Conservation (phyloP, 2,329 filamentous ascomycete species). For the Albifimbria verrucaria region DNA sequence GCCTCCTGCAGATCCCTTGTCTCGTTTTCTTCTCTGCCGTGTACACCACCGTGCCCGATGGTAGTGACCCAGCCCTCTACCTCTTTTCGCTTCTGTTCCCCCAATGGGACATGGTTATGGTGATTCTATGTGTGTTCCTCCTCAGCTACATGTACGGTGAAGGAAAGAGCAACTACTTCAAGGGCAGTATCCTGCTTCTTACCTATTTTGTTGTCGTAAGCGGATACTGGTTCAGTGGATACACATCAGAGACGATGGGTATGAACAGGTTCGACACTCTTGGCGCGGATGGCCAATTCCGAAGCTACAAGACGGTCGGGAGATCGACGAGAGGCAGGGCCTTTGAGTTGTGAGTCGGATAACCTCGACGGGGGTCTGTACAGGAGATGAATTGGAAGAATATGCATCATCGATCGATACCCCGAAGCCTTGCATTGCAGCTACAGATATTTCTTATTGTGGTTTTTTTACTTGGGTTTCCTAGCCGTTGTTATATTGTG, state of each 20-base stretch:
- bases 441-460: not conserved
- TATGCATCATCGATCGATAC: not conserved
- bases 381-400: not conserved
- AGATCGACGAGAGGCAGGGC: slow-evolving; percentile 32
- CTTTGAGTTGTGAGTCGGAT: slow-evolving; percentile 10
- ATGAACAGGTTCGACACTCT: slow-evolving; percentile 52
- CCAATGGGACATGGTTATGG: slow-evolving; percentile 98
- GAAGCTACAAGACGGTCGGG: slow-evolving; percentile 53
- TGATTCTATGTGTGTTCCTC: slow-evolving; percentile 93
- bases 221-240: slow-evolving; percentile 83
- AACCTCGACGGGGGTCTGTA: not conserved
- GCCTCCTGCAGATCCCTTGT: slow-evolving; percentile 88
- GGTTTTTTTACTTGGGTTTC: not conserved
- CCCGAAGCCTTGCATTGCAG: not conserved
- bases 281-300: slow-evolving; percentile 46
- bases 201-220: slow-evolving; percentile 90
- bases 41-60: slow-evolving; percentile 46
- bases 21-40: slow-evolving; percentile 87
- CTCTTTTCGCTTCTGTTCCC: slow-evolving; percentile 90
- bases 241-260: slow-evolving; percentile 41
- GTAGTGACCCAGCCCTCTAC: slow-evolving; percentile 46
- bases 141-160: slow-evolving; percentile 97
- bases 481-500: not conserved
- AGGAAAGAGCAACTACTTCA: slow-evolving; percentile 99
- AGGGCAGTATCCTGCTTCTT: slow-evolving; percentile 89